These are phyloP conservation scores for Cinnamomum micranthum DNA, from an alignment of 164 flowering plant genomes.

Conservation along the genomic window DNA sequence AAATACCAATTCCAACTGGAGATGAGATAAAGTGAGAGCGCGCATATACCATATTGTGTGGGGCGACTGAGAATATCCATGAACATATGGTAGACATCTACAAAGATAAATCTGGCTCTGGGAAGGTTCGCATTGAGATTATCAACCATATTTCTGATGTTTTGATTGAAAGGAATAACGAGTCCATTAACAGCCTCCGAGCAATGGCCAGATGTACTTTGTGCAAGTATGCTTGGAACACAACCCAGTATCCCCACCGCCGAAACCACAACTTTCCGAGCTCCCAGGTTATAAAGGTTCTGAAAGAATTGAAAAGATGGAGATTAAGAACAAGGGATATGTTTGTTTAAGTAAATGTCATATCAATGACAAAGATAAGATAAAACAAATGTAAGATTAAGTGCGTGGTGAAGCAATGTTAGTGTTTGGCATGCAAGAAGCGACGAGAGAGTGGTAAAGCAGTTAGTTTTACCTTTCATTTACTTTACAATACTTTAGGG, in stretches of 20 bases:
- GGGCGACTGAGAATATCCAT: conserved; percentile 43
- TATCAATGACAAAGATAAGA: too few species aligned
- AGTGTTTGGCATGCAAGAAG: too few species aligned
- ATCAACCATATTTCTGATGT: conserved; percentile 53
- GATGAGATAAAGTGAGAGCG: neutral
- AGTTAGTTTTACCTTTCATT: too few species aligned
- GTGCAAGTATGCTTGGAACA: conserved; percentile 68
- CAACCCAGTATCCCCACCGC: conserved; percentile 74
- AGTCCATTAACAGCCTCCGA: conserved; percentile 54
- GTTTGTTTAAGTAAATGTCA: too few species aligned
- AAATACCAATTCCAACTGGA: too few species aligned
- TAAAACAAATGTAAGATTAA: too few species aligned
- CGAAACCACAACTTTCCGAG: conserved; percentile 49
- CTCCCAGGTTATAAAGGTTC: conserved; percentile 75
- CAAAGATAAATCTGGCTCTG: conserved; percentile 43
- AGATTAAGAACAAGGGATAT: too few species aligned
- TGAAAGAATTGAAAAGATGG: conserved; percentile 13
- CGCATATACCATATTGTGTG: conserved; percentile 48
- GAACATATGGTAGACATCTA: conserved; percentile 53
- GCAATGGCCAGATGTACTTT: conserved; percentile 40
- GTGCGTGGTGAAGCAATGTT: too few species aligned
- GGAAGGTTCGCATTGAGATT: conserved; percentile 55
- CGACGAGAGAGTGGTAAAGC: too few species aligned
- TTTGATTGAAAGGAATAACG: conserved; percentile 52
- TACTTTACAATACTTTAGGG: too few species aligned